A percentile compares a stretch with the other conserved stretches of the same genome.
These are phyloP conservation scores for Glomus cerebriforme DNA, from an alignment of 192 early-diverging fungal species.

Conservation along the genomic window DNA sequence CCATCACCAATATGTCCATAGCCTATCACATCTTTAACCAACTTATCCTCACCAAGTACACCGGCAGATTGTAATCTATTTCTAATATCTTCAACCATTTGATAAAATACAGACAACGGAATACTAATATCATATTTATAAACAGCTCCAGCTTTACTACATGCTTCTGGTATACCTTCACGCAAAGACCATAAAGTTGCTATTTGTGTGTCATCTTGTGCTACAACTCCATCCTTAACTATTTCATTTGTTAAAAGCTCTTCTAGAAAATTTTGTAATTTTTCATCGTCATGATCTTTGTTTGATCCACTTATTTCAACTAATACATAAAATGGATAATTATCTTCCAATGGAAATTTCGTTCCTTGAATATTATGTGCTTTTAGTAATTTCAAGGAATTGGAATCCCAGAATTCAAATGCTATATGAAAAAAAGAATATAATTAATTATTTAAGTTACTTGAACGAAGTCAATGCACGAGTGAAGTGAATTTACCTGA, in stretches of 20 bases:
- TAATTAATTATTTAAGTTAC: background rate
- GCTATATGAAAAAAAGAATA: conserved; percentile 45
- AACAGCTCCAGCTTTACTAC: conserved; percentile 81
- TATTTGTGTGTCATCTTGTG: conserved; percentile 86
- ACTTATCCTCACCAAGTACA: conserved; percentile 57
- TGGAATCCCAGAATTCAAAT: conserved; percentile 95
- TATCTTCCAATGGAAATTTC: conserved; percentile 64
- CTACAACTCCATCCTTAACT: conserved; percentile 86
- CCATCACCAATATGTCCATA: conserved; percentile 99
- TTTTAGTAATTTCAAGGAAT: conserved; percentile 72
- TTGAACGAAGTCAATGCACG: background rate
- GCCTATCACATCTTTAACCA: conserved; percentile 78
- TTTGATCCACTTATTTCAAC: conserved; percentile 94
- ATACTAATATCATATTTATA: conserved; percentile 98
- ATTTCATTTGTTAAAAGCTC: conserved; percentile 72
- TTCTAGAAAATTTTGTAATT: conserved; percentile 77
- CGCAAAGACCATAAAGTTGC: conserved; percentile 85
- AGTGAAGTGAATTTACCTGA: conserved; percentile 49
- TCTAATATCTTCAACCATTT: conserved; percentile 82
- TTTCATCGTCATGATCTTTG: conserved; percentile 93
- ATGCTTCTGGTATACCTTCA: conserved; percentile 93
- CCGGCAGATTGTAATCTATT: conserved; percentile 58
- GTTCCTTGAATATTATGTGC: conserved; percentile 60
- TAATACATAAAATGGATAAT: conserved; percentile 88
- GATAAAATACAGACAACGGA: conserved; percentile 83